Base-by-base conservation (phyloP, 73 alveolate species). In the Loxodes magnus region DNA sequence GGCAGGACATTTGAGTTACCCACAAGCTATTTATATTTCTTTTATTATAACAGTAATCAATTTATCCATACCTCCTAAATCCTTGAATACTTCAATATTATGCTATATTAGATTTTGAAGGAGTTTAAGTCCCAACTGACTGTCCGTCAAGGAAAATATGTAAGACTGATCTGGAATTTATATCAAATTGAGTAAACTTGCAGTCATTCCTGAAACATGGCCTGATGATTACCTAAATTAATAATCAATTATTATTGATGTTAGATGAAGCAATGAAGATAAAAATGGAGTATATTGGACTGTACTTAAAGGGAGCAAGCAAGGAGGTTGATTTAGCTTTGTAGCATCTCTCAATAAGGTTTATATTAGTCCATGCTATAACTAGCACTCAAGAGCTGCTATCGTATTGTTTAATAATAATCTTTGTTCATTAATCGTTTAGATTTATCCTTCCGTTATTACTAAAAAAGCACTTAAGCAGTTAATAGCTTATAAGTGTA, bases 201-300 rank as follows among this genome's bases (percentile, higher is more conserved):
- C 22, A 24, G 59, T 46, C 59, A 46, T 46, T 24, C 59, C 59
- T n/a, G 28, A 23, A 1, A 46, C 59, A 46, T 46, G 59, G 1
- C 43, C 22, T 0, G 59, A 46, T 20, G 22, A 37, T 1, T 25
- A 37, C n/a, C 39, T 17, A 2, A 12, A 46, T 22, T 46, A 25
- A 19, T 46, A 46, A 19, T 46, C 59, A 16, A 41, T 41, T 14
- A 46, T 46, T 12, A 46, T 16, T 2, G 22, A 25, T 21, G 59
- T 7, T n/a, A 46, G 39, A 19, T 46, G 59, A 17, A 46, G 2
- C 9, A 46, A 5, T 22, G 52, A 7, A 10, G 50, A 16, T 7
- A 46, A n/a, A 24, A 46, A 46, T 12, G 9, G 14, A 10, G 16
- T 9, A 19, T 46, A 14, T 21, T 19, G 0, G 0, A 41, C 7